A percentile compares a stretch with the other conserved stretches of the same genome.
These are phyloP conservation scores for Phytophthora hybrid DNA, from an alignment of 352 stramenopile species.

Conservation along the genomic window DNA sequence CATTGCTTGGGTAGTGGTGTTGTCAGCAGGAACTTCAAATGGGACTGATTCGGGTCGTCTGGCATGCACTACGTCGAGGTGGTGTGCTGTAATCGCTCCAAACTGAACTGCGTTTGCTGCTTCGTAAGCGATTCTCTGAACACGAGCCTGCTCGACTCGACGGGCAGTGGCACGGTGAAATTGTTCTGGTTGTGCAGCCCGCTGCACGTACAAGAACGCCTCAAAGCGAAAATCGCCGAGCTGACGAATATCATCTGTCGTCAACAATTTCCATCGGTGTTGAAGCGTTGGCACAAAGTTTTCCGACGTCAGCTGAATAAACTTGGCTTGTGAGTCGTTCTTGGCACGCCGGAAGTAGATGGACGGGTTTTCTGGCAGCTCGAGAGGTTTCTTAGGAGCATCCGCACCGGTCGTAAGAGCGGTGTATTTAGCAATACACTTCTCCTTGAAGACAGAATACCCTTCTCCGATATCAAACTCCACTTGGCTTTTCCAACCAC, in stretches of 20 bases:
- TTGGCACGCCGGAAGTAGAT: no score
- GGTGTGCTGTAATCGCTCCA: not conserved
- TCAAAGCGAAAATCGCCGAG: conserved; percentile 4
- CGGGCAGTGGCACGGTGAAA: not conserved
- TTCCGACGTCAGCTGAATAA: not conserved
- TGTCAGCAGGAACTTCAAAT: conserved; percentile 6
- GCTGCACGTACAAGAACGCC: conserved; percentile 6
- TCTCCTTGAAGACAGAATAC: no score
- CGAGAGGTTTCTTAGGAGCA: no score
- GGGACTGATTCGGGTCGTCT: not conserved
- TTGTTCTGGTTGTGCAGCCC: not conserved
- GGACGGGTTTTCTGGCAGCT: no score
- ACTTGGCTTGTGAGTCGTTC: no score
- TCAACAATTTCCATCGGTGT: conserved; percentile 9
- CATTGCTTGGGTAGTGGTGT: conserved; percentile 10
- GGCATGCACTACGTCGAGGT: conserved; percentile 13
- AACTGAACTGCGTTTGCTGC: conserved; percentile 1
- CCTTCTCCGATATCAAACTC: no score
- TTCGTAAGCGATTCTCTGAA: conserved; percentile 13
- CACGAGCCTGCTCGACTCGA: not conserved
- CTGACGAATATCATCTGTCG: not conserved
- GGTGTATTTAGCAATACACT: no score
- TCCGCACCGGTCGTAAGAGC: no score
- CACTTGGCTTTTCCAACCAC: not conserved
- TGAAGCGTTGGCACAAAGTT: conserved; percentile 3